Percentiles rank a stretch among this genome's conserved stretches.
These are phyloP conservation scores for Myxozyma geophila DNA, from an alignment of 805 yeast species.

Conservation along the genomic window DNA sequence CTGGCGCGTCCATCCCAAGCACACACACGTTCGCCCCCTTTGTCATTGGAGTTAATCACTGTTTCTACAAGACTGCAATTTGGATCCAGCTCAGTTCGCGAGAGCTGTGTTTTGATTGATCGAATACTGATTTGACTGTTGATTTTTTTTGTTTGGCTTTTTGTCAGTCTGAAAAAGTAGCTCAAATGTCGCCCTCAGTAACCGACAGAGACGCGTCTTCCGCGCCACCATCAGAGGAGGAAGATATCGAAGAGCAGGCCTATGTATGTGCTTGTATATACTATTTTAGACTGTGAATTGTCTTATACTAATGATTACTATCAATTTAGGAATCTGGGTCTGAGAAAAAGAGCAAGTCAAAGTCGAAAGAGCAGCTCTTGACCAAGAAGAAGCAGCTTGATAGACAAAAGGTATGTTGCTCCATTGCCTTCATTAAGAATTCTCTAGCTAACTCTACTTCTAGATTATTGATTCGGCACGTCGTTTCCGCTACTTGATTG, in stretches of 20 bases:
- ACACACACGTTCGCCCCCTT: no score
- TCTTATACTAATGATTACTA: background rate
- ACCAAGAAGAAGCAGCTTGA: slow-evolving; percentile 34
- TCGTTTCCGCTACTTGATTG: slow-evolving; percentile 78
- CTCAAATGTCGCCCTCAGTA: slow-evolving; percentile 14
- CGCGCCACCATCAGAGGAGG: slow-evolving; percentile 22
- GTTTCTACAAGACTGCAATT: background rate
- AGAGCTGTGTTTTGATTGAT: background rate
- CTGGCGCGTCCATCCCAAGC: background rate
- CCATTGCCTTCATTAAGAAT: background rate
- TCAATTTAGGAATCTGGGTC: slow-evolving; percentile 12
- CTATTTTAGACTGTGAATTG: background rate
- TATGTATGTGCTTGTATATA: slow-evolving; percentile 2
- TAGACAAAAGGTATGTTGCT: slow-evolving; percentile 27
- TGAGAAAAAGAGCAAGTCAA: slow-evolving; percentile 18
- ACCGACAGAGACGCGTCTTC: slow-evolving; percentile 25
- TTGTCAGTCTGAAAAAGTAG: background rate
- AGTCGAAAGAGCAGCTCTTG: slow-evolving; percentile 38
- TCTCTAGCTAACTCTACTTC: background rate
- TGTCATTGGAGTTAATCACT: no score
- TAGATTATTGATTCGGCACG: slow-evolving; percentile 67
- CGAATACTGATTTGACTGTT: background rate
- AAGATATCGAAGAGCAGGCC: slow-evolving; percentile 18
- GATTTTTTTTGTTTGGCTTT: background rate
- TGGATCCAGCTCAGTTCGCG: background rate